phyloP scores from a whole-genome alignment of 805 yeast species.

The Lachancea kluyveri region DNA sequence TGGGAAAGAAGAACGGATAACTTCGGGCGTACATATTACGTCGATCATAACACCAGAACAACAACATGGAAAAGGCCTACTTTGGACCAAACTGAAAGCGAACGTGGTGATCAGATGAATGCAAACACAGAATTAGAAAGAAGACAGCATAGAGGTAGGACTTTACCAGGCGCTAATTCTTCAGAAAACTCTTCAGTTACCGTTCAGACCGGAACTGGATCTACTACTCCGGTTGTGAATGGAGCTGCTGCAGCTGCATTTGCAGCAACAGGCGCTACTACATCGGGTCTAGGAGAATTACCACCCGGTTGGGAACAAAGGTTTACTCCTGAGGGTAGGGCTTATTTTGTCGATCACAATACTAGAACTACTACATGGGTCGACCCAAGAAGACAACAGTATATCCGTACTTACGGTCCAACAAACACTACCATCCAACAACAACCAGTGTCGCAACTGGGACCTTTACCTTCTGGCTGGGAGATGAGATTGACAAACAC shows the following conservation, averaged over 20 bases:
- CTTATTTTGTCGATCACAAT: constrained; percentile 97
- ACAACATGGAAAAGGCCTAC: constrained; percentile 99
- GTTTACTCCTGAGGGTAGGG: constrained; percentile 95
- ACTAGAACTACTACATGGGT: constrained; percentile 99
- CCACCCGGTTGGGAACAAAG: constrained; percentile 99
- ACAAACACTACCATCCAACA: constrained; percentile 86
- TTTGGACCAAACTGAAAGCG: constrained; percentile 69
- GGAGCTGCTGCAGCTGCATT: constrained; percentile 60
- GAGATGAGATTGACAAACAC: constrained; percentile 99
- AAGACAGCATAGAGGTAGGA: constrained; percentile 83
- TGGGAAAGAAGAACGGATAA: constrained; percentile 99
- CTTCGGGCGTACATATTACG: constrained; percentile 95
- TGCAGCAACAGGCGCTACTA: constrained; percentile 73
- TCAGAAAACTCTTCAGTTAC: constrained; percentile 27
- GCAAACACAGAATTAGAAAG: constrained; percentile 80
- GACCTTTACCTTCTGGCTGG: constrained; percentile 99
- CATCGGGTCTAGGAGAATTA: constrained; percentile 92
- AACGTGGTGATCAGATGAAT: constrained; percentile 50
- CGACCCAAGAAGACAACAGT: constrained; percentile 98
- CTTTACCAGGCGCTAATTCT: constrained; percentile 62
- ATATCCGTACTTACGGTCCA: constrained; percentile 90
- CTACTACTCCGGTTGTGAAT: constrained; percentile 39
- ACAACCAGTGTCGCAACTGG: constrained; percentile 95
- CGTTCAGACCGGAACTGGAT: constrained; percentile 44
- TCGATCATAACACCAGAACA: constrained; percentile 94